Percentiles rank a stretch among this genome's conserved stretches.
Conservation (phyloP, 306 rosid species). For the Vicia villosa region DNA sequence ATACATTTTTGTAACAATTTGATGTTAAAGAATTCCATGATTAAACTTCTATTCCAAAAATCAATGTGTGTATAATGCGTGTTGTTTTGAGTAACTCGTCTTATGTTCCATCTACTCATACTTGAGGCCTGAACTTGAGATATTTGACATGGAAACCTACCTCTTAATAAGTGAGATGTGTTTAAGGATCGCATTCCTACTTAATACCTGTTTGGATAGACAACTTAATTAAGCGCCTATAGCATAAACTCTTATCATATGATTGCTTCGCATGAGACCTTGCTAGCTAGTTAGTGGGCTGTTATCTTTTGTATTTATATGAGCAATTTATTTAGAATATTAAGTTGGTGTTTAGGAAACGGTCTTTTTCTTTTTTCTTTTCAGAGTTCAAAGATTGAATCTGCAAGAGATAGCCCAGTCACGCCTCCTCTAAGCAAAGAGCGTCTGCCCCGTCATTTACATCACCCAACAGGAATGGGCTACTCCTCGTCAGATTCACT, state of each 20-base stretch:
- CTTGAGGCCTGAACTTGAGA: neutral
- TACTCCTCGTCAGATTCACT: conserved; percentile 87
- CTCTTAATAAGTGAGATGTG: neutral
- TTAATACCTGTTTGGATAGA: neutral
- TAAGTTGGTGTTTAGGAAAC: conserved; percentile 22
- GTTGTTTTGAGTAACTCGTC: conserved; percentile 10
- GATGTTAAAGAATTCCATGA: conserved; percentile 11
- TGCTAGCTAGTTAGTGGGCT: conserved; percentile 29
- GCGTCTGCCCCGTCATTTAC: conserved; percentile 54
- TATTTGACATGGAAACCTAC: neutral
- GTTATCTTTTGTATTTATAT: conserved; percentile 4
- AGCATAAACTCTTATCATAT: neutral
- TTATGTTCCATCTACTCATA: conserved; percentile 11
- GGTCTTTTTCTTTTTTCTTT: conserved; percentile 41
- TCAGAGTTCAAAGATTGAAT: conserved; percentile 81
- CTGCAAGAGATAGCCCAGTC: conserved; percentile 78
- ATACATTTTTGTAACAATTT: conserved; percentile 20
- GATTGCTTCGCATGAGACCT: no score
- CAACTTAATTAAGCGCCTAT: neutral
- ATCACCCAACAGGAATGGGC: conserved; percentile 65
- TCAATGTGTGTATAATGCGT: neutral
- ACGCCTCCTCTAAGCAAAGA: conserved; percentile 88
- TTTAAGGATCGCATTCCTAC: neutral
- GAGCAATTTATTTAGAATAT: conserved; percentile 15
- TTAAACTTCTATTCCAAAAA: conserved; percentile 1